Percentiles rank a stretch among this genome's conserved stretches.
These are phyloP conservation scores for Arachis stenosperma DNA, from an alignment of 306 rosid species.

Conservation along the genomic window DNA sequence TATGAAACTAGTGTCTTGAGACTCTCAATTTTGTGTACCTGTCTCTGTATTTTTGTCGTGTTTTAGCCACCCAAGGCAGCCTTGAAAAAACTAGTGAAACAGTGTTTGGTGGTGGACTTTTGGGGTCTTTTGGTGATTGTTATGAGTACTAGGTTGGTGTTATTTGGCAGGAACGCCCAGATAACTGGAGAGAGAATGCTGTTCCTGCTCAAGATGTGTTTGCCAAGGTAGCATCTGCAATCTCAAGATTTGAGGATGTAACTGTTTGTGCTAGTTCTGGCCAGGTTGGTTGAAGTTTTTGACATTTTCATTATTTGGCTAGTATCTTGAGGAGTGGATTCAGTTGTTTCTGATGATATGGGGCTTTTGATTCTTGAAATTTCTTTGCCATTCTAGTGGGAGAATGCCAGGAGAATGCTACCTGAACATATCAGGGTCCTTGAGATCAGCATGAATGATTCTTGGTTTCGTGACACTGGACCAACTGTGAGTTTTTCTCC, in stretches of 20 bases:
- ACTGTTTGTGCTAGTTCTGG: constrained; percentile 72
- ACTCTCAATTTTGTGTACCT: too few species aligned
- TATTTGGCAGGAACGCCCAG: constrained; percentile 75
- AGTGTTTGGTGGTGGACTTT: not conserved
- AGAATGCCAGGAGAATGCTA: constrained; percentile 69
- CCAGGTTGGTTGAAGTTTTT: constrained; percentile 56
- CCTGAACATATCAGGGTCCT: constrained; percentile 70
- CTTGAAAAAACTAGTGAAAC: not conserved
- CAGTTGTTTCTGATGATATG: not conserved
- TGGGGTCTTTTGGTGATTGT: not conserved
- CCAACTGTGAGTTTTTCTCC: constrained; percentile 70
- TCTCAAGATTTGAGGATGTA: constrained; percentile 78
- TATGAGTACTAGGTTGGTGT: constrained; percentile 1
- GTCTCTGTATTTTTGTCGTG: too few species aligned
- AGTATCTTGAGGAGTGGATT: not conserved
- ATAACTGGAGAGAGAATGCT: constrained; percentile 86
- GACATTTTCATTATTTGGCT: not conserved
- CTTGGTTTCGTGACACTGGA: constrained; percentile 92
- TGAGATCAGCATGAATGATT: constrained; percentile 78
- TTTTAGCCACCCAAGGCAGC: too few species aligned
- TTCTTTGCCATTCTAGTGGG: constrained; percentile 57
- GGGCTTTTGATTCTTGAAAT: not conserved
- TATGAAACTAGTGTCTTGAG: too few species aligned
- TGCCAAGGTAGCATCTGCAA: constrained; percentile 68
- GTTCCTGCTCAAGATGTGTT: constrained; percentile 64